Evolutionary conservation across 495 filamentous ascomycete species (phyloP).

Genomic region (Trichocladium antarcticum): DNA sequence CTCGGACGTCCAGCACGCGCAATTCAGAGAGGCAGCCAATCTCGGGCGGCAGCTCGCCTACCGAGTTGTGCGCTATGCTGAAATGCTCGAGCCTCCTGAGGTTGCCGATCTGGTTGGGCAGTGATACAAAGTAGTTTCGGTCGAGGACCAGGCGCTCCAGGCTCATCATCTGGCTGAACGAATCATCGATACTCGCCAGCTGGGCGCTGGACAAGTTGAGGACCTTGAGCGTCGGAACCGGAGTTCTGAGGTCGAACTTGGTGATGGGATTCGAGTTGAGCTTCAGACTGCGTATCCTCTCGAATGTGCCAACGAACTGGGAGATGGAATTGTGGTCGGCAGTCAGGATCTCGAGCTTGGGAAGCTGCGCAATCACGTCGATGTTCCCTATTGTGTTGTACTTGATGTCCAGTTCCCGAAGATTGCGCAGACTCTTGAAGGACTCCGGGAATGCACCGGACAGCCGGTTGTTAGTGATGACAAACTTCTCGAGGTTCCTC

Average conservation of each 20-base stretch:
- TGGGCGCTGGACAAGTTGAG: conserved; percentile 83
- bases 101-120: conserved; percentile 74
- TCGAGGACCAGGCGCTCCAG: conserved; percentile 79
- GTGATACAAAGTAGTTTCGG: conserved; percentile 87
- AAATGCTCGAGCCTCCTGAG: conserved; percentile 78
- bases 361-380: conserved; percentile 69
- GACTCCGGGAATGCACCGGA: conserved; percentile 58
- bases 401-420: conserved; percentile 87
- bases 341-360: conserved; percentile 73
- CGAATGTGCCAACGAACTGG: conserved; percentile 74
- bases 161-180: conserved; percentile 79
- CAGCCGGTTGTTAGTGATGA: conserved; percentile 89
- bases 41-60: conserved; percentile 69
- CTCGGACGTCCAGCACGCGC: conserved; percentile 71
- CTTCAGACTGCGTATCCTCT: conserved; percentile 68
- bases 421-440: conserved; percentile 56
- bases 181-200: conserved; percentile 71
- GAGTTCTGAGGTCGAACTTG: conserved; percentile 68
- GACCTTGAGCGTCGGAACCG: conserved; percentile 68
- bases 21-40: conserved; percentile 79
- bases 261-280: conserved; percentile 91
- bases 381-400: conserved; percentile 84
- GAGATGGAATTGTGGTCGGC: conserved; percentile 87
- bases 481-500: conserved; percentile 70
- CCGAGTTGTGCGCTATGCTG: conserved; percentile 82